phyloP scores from a whole-genome alignment of 495 filamentous ascomycete species.

The Penicillium simplicissimum region DNA sequence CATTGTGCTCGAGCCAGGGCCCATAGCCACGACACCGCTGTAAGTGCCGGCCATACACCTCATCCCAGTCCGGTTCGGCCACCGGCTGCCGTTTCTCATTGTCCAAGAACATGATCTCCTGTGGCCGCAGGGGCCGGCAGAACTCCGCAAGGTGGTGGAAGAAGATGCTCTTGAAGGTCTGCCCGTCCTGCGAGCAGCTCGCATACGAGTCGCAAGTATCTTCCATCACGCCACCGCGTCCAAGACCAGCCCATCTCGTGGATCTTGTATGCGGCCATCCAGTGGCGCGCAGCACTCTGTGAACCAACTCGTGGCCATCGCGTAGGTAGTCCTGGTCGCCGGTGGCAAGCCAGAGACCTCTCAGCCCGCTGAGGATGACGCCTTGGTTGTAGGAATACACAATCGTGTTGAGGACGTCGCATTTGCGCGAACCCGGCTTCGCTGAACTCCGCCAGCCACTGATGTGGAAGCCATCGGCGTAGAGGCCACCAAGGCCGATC shows the following conservation, averaged over 20 bases:
- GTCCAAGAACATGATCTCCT: slow-evolving; percentile 37
- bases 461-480: slow-evolving; percentile 91
- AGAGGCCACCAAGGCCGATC: slow-evolving; percentile 77
- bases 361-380: slow-evolving; percentile 81
- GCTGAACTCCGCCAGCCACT: slow-evolving; percentile 54
- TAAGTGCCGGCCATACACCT: slow-evolving; percentile 50
- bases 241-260: slow-evolving; percentile 68
- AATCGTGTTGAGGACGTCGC: slow-evolving; percentile 81
- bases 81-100: slow-evolving; percentile 29
- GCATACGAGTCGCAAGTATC: slow-evolving; percentile 78
- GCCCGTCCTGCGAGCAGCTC: slow-evolving; percentile 77
- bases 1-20: slow-evolving; percentile 77
- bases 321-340: slow-evolving; percentile 64
- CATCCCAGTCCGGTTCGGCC: slow-evolving; percentile 27
- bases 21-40: slow-evolving; percentile 63
- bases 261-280: slow-evolving; percentile 58
- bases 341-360: slow-evolving; percentile 76
- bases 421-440: slow-evolving; percentile 56
- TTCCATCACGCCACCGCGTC: slow-evolving; percentile 77
- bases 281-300: slow-evolving; percentile 71
- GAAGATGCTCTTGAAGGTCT: slow-evolving; percentile 96
- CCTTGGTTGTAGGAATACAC: slow-evolving; percentile 97
- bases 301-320: slow-evolving; percentile 76
- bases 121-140: slow-evolving; percentile 63
- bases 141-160: slow-evolving; percentile 86